Evolutionary conservation across 345 rosid species (phyloP).

Genomic region (Aquilaria yunnanensis): DNA sequence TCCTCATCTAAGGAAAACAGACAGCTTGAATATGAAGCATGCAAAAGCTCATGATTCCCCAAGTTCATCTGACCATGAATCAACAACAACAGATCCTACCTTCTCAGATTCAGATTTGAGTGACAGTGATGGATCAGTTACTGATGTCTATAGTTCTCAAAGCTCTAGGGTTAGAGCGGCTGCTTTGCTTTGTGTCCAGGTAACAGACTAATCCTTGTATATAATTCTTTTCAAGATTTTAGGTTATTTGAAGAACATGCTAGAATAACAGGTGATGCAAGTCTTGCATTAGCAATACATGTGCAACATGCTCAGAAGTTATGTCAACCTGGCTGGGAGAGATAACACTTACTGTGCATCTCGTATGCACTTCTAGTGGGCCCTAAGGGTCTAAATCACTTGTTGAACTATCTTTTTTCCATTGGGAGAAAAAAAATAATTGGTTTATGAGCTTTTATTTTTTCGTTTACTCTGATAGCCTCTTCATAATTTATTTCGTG

Average conservation of each 20-base stretch:
- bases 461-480: too few species aligned
- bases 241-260: neutral
- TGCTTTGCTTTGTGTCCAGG: slow-evolving; percentile 79
- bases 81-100: slow-evolving; percentile 35
- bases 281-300: neutral
- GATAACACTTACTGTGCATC: too few species aligned
- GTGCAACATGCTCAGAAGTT: neutral
- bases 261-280: too few species aligned
- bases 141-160: slow-evolving; percentile 34
- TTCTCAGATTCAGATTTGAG: slow-evolving; percentile 93
- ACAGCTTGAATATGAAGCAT: slow-evolving; percentile 29
- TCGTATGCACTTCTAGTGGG: too few species aligned
- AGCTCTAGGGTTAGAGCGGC: slow-evolving; percentile 77
- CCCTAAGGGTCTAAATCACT: too few species aligned
- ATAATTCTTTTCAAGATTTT: slow-evolving; percentile 9
- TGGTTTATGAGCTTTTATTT: too few species aligned
- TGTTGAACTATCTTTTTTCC: too few species aligned
- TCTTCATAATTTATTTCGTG: too few species aligned
- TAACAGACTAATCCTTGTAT: slow-evolving; percentile 21
- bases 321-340: neutral
- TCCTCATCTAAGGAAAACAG: slow-evolving; percentile 85
- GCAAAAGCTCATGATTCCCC: slow-evolving; percentile 30
- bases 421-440: too few species aligned
- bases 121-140: slow-evolving; percentile 62
- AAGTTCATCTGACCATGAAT: slow-evolving; percentile 37